Evolutionary conservation across 148 eudicot species (phyloP).

Genomic region (Cornus controversa): DNA sequence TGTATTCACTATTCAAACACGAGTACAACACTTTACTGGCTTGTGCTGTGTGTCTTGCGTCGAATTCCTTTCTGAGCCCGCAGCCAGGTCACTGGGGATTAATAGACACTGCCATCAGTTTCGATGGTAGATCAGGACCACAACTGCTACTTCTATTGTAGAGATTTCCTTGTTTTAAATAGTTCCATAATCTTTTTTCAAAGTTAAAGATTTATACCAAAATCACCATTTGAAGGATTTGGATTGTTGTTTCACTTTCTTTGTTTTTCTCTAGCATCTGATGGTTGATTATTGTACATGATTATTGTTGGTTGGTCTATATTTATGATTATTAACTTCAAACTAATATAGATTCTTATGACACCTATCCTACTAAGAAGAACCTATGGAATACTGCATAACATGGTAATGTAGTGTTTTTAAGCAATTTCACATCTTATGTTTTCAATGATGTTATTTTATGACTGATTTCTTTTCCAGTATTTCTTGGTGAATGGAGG

Average conservation of each 20-base stretch:
- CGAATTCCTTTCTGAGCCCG: neutral
- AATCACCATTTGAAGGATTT: neutral
- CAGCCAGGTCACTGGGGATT: neutral
- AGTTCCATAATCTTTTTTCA: constrained; percentile 15
- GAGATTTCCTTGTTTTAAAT: neutral
- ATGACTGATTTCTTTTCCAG: neutral
- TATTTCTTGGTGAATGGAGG: neutral
- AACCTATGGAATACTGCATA: neutral
- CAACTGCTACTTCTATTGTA: neutral
- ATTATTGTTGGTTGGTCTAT: neutral
- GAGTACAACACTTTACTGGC: neutral
- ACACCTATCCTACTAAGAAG: neutral
- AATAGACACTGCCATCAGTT: neutral
- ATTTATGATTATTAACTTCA: too few relatives aligned
- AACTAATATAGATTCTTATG: neutral
- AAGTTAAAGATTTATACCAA: neutral
- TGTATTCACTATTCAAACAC: too few relatives aligned
- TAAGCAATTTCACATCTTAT: too few relatives aligned
- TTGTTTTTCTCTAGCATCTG: neutral
- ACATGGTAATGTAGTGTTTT: neutral
- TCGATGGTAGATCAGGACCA: neutral
- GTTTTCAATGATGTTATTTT: neutral
- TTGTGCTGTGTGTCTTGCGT: neutral
- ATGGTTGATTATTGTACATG: neutral
- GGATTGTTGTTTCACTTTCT: neutral